Percentiles rank a stretch among this genome's conserved stretches.
Conservation (phyloP, 2,329 filamentous ascomycete genomes). For the Orbilia quercus region DNA sequence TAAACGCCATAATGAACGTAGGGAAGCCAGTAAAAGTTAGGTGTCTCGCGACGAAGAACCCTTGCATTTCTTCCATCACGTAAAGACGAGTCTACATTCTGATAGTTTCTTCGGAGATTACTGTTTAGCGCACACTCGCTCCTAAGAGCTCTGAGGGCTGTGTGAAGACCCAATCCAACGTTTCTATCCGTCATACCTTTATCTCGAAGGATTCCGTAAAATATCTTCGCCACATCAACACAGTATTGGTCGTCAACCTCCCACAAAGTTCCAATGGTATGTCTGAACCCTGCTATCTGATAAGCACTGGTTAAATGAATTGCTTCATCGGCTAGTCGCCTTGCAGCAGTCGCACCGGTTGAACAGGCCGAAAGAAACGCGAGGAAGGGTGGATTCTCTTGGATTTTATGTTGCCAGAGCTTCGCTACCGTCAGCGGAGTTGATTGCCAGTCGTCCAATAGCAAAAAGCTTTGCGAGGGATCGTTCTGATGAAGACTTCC, state of each 20-base stretch:
- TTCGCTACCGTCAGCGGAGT: slow-evolving; percentile 12
- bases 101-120: background rate
- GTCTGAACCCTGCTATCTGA: slow-evolving; percentile 22
- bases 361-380: slow-evolving; percentile 35
- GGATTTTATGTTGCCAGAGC: slow-evolving; percentile 8
- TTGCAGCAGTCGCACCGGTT: slow-evolving; percentile 1
- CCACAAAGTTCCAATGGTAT: slow-evolving; percentile 64
- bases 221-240: slow-evolving; percentile 56
- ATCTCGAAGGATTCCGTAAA: slow-evolving; percentile 20
- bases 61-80: background rate
- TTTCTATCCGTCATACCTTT: slow-evolving; percentile 6
- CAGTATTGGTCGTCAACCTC: slow-evolving; percentile 59
- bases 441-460: slow-evolving; percentile 56
- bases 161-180: slow-evolving; percentile 17
- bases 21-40: slow-evolving; percentile 16
- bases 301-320: slow-evolving; percentile 18
- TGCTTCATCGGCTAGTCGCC: slow-evolving; percentile 18
- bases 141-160: background rate
- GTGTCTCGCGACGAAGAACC: background rate
- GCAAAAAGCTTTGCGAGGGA: slow-evolving; percentile 61
- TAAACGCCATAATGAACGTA: slow-evolving; percentile 17
- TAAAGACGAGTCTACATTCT: background rate
- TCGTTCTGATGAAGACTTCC: slow-evolving; percentile 60
- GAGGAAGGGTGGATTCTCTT: slow-evolving; percentile 24
- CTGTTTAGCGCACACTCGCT: background rate